Percentiles rank a stretch among this genome's conserved stretches.
Evolutionary conservation across 495 filamentous ascomycete species (phyloP).

Genomic region (Talaromyces adpressus): DNA sequence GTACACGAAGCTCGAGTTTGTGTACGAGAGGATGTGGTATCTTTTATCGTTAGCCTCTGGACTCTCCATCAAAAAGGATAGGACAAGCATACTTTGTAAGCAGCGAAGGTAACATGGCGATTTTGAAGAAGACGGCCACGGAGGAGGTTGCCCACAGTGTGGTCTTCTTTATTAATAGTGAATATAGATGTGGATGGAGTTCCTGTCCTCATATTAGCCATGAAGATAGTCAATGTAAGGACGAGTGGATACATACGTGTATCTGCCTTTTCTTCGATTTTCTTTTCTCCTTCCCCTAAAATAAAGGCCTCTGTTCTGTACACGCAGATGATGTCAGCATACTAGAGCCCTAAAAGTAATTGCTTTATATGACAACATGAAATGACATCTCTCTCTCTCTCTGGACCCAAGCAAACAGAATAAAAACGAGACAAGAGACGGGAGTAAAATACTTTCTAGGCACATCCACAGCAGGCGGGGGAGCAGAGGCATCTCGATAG

Average conservation of each 20-base stretch:
- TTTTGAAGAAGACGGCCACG: conserved; percentile 72
- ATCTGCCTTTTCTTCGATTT: conserved; percentile 77
- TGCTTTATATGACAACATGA: conserved; percentile 8
- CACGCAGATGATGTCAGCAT: conserved; percentile 15
- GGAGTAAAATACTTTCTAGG: conserved; percentile 7
- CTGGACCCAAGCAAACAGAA: conserved; percentile 1
- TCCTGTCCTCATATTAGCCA: conserved; percentile 42
- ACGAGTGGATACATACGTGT: conserved; percentile 30
- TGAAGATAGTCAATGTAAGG: not conserved
- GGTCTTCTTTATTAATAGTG: conserved; percentile 92
- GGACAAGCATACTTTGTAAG: conserved; percentile 64
- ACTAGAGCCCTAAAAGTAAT: not conserved
- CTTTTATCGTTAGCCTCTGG: conserved; percentile 24
- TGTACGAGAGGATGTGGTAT: conserved; percentile 79
- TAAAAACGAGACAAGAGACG: not conserved
- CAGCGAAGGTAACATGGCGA: conserved; percentile 74
- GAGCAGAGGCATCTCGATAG: conserved; percentile 9
- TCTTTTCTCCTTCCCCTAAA: conserved; percentile 80
- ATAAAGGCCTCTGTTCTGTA: conserved; percentile 86
- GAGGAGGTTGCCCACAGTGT: conserved; percentile 89
- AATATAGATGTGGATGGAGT: conserved; percentile 80
- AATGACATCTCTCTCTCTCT: conserved; percentile 3
- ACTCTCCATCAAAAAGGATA: not conserved
- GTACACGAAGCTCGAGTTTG: conserved; percentile 78
- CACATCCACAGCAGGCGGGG: conserved; percentile 5